phyloP scores from a whole-genome alignment of 495 filamentous ascomycete species.

The Penicillium waksmanii region DNA sequence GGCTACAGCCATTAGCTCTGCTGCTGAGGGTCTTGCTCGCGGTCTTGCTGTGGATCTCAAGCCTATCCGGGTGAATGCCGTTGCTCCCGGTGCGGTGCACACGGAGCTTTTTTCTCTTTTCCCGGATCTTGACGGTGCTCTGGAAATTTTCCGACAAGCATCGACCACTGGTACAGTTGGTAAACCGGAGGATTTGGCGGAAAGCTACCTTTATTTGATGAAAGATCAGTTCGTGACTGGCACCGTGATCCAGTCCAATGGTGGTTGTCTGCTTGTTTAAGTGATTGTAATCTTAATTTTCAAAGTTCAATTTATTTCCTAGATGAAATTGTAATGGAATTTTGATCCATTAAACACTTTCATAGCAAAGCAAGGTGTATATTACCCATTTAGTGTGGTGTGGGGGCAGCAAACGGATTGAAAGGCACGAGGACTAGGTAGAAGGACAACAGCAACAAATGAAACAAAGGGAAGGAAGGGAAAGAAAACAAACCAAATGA shows the following conservation, averaged over 20 bases:
- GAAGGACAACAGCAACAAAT: no score
- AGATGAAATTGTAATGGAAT: neutral
- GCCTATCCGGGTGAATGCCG: conserved; percentile 65
- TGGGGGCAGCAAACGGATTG: neutral
- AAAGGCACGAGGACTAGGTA: no score
- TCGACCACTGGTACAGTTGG: conserved; percentile 52
- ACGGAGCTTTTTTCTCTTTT: conserved; percentile 50
- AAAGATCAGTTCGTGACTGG: conserved; percentile 58
- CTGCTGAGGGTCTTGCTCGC: conserved; percentile 46
- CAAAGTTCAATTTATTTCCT: neutral
- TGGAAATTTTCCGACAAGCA: conserved; percentile 26
- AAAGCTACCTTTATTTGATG: conserved; percentile 70
- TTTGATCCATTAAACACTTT: no score
- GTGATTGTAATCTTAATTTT: neutral
- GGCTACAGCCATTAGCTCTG: conserved; percentile 46
- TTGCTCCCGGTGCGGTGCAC: conserved; percentile 58
- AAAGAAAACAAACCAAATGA: no score
- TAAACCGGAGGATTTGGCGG: conserved; percentile 61
- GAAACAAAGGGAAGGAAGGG: no score
- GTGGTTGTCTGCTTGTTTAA: conserved; percentile 25
- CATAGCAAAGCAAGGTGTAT: no score
- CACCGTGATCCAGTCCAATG: conserved; percentile 43
- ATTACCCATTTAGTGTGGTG: no score
- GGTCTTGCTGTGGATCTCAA: conserved; percentile 62
- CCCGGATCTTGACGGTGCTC: conserved; percentile 6